Evolutionary conservation across 2,329 filamentous ascomycete genomes (phyloP), one percentile per base, ranked within the genome.

Genomic region (Exophiala calicioides): DNA sequence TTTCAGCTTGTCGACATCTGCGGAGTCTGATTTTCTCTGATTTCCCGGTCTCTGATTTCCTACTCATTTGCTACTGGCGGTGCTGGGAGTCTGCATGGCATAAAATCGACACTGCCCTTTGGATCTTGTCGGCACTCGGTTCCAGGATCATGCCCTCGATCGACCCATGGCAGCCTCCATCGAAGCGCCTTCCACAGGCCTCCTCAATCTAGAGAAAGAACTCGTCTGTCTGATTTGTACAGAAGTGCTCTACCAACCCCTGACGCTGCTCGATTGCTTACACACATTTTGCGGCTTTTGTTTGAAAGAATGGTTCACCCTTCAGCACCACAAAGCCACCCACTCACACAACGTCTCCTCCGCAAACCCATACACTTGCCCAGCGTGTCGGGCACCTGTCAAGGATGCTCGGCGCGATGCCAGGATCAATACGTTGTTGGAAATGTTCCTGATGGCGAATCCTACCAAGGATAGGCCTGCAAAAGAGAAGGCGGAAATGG

Each of bases 171-270:
- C 54, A 38, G 48, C 49, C 32, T 32, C 40, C 13, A 47, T 41
- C 34, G 40, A 35, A 46, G 21, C 39, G 13, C 42, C 50, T 9
- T 21, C 44, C 15, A 52, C 53, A 12, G 73, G 71, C 37, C 63
- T 76, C 47, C 65, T 75, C 62, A 88, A 94, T 68, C 77, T 96
- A 60, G 93, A 96, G 73, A 91, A 85, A 69, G 93, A 98, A 79
- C 75, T 97, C 71, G 90, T 86, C 43, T 97, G 91, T 74, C 95
- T 91, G 65, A 98, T 98, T 62, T 98, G 93, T 75, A 95, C 91
- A 60, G 93, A 97, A 68, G 80, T 95, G 56, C 82, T 95, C 54
- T 94, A 89, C 70, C 88, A 94, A 67, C 90, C 90, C 24, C 78
- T 95, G 55, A 95, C 90, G 20, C 82, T 95, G 38, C 86, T 95